Evolutionary conservation across 75 land plant genomes (phyloP), one percentile per base, ranked within the genome.

Genomic region (Picea glauca): DNA sequence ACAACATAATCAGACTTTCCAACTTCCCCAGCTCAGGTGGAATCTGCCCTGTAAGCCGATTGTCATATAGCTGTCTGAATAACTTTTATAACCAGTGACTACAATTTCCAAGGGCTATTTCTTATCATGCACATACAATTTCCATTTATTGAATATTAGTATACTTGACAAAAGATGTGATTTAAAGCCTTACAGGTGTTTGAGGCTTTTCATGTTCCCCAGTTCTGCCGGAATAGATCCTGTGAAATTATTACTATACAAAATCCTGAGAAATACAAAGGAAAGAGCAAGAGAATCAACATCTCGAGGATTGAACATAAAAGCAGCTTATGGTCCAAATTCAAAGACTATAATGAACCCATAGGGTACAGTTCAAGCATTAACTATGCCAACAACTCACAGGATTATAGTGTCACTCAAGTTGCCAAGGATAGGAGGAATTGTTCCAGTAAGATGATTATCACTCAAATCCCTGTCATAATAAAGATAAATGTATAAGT

Each of bases 11-110:
- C 63, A 96, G 76, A 13, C 89, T 90, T 11, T 90, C 85, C 66
- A 96, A 92, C 77, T 89, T 94, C 74, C 99, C 98, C 60, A 97
- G 97, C 72, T 92, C 98, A 58, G n/a, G 83, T 58, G 99, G 99
- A 80, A 97, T 91, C 46, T 75, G n/a, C 77, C 98, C 98, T 4
- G 84, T 79, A 12, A 94, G 85, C 32, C 78, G 68, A 78, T 97
- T 97, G 65, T 94, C 92, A 87, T 92, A 85, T 75, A 97, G 77
- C 77, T 94, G 91, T 88, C 95, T 95, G 91, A 73, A 74, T 40
- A 80, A 57, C 76, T n/a, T 30, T 80, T 12, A 57, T 7, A 82
- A 78, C 12, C 58, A 9, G n/a, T 68, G 4, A 32, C 26, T 31
- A 58, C n/a, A n/a, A n/a, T n/a, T 38, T 23, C 26, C 6, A 74